These are phyloP conservation scores for Puccinellia tenuiflora DNA, from an alignment of 176 grass and related monocot genomes.

Conservation along the genomic window DNA sequence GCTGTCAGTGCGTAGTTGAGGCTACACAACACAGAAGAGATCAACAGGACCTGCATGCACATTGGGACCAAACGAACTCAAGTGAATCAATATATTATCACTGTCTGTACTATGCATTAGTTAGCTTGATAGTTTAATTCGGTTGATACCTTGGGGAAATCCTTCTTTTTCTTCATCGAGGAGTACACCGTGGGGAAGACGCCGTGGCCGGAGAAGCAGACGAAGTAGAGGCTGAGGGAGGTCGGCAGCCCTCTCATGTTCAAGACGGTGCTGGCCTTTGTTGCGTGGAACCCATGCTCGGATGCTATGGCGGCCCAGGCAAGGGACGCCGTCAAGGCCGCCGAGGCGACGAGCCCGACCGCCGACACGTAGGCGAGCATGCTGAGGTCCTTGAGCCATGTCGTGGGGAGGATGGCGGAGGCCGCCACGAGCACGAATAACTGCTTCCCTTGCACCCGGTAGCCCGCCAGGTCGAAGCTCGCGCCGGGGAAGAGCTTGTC, in stretches of 20 bases:
- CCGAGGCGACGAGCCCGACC: conserved; percentile 35
- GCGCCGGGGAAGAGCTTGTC: not conserved
- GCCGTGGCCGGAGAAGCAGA: conserved; percentile 45
- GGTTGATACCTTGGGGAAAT: conserved; percentile 45
- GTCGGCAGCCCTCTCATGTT: conserved; percentile 33
- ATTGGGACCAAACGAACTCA: not conserved
- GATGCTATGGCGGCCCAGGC: conserved; percentile 38
- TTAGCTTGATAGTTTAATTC: not conserved
- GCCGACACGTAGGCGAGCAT: conserved; percentile 41
- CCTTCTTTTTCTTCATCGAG: conserved; percentile 32
- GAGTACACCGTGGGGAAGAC: conserved; percentile 43
- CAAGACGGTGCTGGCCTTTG: conserved; percentile 30
- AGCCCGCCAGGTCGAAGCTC: not conserved
- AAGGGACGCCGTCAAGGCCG: conserved; percentile 25
- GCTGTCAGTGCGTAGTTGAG: conserved; percentile 41
- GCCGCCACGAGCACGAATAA: conserved; percentile 29
- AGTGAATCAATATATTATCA: too few relatives aligned
- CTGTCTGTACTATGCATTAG: not conserved
- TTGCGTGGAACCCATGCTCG: conserved; percentile 15
- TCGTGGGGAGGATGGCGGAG: conserved; percentile 39
- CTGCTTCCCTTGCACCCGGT: conserved; percentile 38
- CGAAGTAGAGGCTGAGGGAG: conserved; percentile 38
- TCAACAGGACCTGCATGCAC: conserved; percentile 37
- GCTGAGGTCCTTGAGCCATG: conserved; percentile 33
- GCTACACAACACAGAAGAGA: conserved; percentile 36